phyloP scores from a whole-genome alignment of 805 yeast species.

The Clavispora santaluciae region DNA sequence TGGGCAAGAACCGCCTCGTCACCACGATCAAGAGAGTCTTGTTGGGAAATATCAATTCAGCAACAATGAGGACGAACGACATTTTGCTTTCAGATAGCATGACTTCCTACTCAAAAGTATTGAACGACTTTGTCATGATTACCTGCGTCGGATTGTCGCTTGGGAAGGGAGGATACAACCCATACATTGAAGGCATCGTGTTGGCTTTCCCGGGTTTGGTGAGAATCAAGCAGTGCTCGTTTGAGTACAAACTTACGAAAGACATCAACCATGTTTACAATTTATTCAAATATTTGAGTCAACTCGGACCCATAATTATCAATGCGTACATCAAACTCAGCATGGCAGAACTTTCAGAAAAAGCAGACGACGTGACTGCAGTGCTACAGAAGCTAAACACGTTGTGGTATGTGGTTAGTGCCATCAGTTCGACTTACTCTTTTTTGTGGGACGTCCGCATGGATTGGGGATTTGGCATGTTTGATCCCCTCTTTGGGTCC shows the following conservation, averaged over 20 bases:
- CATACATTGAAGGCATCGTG: constrained; percentile 26
- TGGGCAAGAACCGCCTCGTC: constrained; percentile 41
- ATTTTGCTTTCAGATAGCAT: constrained; percentile 79
- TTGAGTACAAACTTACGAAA: constrained; percentile 53
- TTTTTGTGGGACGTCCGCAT: constrained; percentile 83
- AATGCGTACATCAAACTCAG: constrained; percentile 19
- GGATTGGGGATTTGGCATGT: constrained; percentile 79
- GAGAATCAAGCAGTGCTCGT: constrained; percentile 76
- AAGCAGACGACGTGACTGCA: constrained; percentile 2
- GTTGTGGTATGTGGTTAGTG: constrained; percentile 41
- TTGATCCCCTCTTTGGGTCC: constrained; percentile 28
- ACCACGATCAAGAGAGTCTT: constrained; percentile 50
- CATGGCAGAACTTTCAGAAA: constrained; percentile 10
- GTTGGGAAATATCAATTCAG: constrained; percentile 54
- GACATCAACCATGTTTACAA: constrained; percentile 61
- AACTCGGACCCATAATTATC: constrained; percentile 41
- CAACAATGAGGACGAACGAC: constrained; percentile 65
- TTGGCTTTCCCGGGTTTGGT: constrained; percentile 61
- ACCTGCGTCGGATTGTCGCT: constrained; percentile 37
- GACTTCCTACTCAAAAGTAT: constrained; percentile 72
- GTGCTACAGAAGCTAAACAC: constrained; percentile 21
- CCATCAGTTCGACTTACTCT: constrained; percentile 70
- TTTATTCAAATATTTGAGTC: constrained; percentile 67
- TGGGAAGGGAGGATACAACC: constrained; percentile 17
- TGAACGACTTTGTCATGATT: constrained; percentile 65